phyloP scores from a whole-genome alignment of 75 land plant species.

The Pinus taeda region DNA sequence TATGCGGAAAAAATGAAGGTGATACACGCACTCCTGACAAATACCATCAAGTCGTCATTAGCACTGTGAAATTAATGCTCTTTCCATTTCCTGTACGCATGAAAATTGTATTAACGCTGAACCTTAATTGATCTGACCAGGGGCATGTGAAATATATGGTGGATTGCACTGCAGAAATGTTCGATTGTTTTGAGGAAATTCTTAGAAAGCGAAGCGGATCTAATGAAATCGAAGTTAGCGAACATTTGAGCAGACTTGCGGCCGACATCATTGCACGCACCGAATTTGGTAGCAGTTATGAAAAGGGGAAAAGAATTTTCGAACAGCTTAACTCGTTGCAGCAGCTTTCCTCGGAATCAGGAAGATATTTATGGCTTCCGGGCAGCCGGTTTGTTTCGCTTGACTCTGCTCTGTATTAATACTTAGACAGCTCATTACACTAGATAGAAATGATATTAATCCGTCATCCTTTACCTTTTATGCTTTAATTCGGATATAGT shows the following conservation, averaged over 20 bases:
- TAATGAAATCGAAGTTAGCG: conserved; percentile 35
- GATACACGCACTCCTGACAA: too few species aligned
- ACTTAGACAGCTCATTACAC: too few species aligned
- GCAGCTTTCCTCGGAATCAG: conserved; percentile 49
- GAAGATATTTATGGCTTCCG: conserved; percentile 63
- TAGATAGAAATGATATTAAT: too few species aligned
- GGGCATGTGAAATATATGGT: background rate
- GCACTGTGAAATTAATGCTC: too few species aligned
- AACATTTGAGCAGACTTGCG: conserved; percentile 50
- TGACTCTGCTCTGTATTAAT: too few species aligned
- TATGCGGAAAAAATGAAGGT: conserved; percentile 80
- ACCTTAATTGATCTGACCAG: too few species aligned
- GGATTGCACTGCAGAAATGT: background rate
- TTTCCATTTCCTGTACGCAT: too few species aligned
- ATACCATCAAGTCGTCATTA: too few species aligned
- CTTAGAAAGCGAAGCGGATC: background rate
- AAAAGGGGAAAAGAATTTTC: conserved; percentile 74
- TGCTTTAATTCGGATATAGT: too few species aligned
- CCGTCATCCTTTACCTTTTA: too few species aligned
- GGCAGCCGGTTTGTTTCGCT: conserved; percentile 53
- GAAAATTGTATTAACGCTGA: too few species aligned
- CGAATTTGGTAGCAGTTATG: conserved; percentile 73
- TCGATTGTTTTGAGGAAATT: background rate
- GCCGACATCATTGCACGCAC: conserved; percentile 78
- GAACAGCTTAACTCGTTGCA: conserved; percentile 58